Base-by-base conservation (phyloP, 306 rosid species). In the Crotalaria pallida region DNA sequence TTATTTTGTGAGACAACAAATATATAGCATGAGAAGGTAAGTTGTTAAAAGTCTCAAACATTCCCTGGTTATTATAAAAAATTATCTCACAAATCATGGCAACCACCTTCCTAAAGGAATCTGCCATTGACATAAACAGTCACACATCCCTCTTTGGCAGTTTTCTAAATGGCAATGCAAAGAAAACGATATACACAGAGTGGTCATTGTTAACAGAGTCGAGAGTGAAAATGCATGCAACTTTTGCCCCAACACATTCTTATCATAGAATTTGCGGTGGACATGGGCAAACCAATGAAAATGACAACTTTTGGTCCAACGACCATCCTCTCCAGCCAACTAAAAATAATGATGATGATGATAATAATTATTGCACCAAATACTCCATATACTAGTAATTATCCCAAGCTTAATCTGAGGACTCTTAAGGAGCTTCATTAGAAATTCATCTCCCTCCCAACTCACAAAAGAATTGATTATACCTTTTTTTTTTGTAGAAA, bases 281-380 rank as follows among this genome's bases (percentile, higher is more conserved):
- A 76, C 72, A 55, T 52, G 23, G 19, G 12, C 29, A 13, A n/a
- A 19, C 49, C 16, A 38, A 58, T 36, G 62, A 36, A n/a, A 10
- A 17, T 1, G 64, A 57, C 76, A 21, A 72, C 55, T 72, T 27
- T 78, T 49, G 80, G 85, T 73, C 80, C 82, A 67, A 63, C 18
- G 8, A 7, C 50, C 53, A 47, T 12, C 49, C 27, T 66, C 4
- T 17, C 49, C 31, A 41, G 38, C 16, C 12, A 34, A n/a, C n/a
- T n/a, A n/a, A n/a, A n/a, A n/a, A 24, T n/a, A 51, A 31, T 24
- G 19, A 29, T 16, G 15, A 40, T 44, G 21, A 19, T 15, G 31
- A 22, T 3, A 22, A 26, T 13, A 22, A 9, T n/a, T 5, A 13
- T 7, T 4, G 10, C 7, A 31, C 24, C 49, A 12, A 3, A 3